These are phyloP conservation scores for Trypanosoma mega DNA, from an alignment of 208 protist genomes.

Conservation along the genomic window DNA sequence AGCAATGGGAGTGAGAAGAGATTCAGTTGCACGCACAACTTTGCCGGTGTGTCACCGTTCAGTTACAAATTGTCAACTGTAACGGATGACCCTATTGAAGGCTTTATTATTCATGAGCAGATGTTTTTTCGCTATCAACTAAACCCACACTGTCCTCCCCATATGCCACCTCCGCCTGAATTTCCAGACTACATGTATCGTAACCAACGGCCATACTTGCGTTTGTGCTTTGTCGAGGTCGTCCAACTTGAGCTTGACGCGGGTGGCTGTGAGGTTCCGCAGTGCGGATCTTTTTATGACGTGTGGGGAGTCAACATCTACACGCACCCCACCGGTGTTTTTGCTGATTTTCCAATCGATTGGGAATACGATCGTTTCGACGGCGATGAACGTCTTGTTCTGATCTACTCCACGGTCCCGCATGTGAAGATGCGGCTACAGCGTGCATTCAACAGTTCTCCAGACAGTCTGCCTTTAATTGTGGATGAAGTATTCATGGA, in stretches of 20 bases:
- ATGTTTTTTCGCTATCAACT: slow-evolving; percentile 25
- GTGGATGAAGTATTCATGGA: slow-evolving; percentile 27
- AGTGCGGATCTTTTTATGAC: neutral
- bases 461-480: slow-evolving; percentile 7
- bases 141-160: slow-evolving; percentile 8
- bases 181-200: neutral
- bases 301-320: slow-evolving; percentile 22
- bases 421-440: slow-evolving; percentile 1
- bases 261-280: neutral
- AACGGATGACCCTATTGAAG: slow-evolving; percentile 6
- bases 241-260: neutral
- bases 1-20: slow-evolving; percentile 8
- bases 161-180: neutral
- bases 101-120: neutral
- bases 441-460: neutral
- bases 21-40: slow-evolving; percentile 1
- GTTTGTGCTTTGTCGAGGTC: slow-evolving; percentile 5
- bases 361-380: neutral
- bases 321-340: slow-evolving; percentile 13
- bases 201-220: neutral
- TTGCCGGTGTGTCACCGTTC: neutral
- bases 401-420: slow-evolving; percentile 24
- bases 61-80: neutral
- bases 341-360: slow-evolving; percentile 8
- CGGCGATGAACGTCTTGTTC: neutral